A percentile compares a stretch with the other conserved stretches of the same genome.
phyloP scores from a whole-genome alignment of 192 early-diverging fungal genomes.

The Entomortierella parvispora region DNA sequence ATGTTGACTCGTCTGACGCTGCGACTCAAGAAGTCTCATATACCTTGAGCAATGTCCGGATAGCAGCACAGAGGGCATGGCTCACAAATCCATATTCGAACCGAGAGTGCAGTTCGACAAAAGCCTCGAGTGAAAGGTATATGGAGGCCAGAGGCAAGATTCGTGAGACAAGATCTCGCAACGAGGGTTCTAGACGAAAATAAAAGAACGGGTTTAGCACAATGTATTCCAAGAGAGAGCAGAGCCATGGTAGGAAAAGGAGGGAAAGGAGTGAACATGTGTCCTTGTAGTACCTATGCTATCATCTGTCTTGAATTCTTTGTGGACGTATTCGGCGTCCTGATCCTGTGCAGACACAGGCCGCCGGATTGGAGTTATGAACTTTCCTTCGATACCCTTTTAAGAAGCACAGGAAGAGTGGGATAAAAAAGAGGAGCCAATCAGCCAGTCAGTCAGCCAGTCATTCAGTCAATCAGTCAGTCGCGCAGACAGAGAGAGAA shows the following conservation, averaged over 20 bases:
- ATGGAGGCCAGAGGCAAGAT: conserved; percentile 83
- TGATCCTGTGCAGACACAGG: conserved; percentile 22
- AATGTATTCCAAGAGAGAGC: neutral
- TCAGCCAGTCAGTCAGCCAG: neutral
- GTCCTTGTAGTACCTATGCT: conserved; percentile 55
- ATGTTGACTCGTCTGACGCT: too few relatives aligned
- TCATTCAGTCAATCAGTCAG: neutral
- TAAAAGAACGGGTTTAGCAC: conserved; percentile 3
- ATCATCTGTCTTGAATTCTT: conserved; percentile 54
- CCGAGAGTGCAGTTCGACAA: conserved; percentile 75
- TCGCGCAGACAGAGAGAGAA: neutral
- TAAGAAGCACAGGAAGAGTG: neutral
- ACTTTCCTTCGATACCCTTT: conserved; percentile 86
- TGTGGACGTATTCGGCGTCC: conserved; percentile 56
- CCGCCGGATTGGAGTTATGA: conserved; percentile 58
- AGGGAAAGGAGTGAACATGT: neutral
- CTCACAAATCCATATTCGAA: conserved; percentile 88
- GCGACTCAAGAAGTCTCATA: neutral
- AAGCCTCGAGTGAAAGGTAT: conserved; percentile 80
- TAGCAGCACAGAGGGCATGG: conserved; percentile 91
- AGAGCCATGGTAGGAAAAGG: neutral
- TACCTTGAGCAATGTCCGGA: conserved; percentile 78
- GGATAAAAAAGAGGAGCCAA: neutral
- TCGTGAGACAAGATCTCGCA: conserved; percentile 78
- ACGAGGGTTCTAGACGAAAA: conserved; percentile 72